Conservation (phyloP, 768 basidiomycete species). For the Hygrocybe coccinea region DNA sequence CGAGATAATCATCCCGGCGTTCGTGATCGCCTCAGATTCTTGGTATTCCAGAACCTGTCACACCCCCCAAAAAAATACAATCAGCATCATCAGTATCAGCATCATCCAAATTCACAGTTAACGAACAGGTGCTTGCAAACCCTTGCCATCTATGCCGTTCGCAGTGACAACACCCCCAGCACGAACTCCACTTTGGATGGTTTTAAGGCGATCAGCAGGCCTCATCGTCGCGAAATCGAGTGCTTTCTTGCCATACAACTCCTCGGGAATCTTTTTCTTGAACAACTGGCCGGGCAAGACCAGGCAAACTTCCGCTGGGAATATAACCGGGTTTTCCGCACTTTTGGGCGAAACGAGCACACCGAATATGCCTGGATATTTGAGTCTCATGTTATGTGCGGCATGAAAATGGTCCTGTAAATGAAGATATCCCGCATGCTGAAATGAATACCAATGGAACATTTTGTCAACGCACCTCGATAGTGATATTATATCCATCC, state of each 20-base stretch:
- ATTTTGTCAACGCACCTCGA: conserved; percentile 32
- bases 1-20: conserved; percentile 15
- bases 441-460: no score
- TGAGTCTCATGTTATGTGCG: conserved; percentile 31
- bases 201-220: conserved; percentile 38
- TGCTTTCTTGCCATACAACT: conserved; percentile 31
- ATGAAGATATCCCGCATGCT: no score
- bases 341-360: conserved; percentile 29
- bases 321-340: conserved; percentile 27
- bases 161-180: not conserved
- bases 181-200: conserved; percentile 33
- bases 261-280: conserved; percentile 39
- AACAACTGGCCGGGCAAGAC: conserved; percentile 47
- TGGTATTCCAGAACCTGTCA: conserved; percentile 13
- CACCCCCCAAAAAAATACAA: no score
- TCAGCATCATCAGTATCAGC: not conserved
- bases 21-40: conserved; percentile 10
- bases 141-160: not conserved
- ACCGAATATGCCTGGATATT: conserved; percentile 36
- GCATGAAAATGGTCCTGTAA: conserved; percentile 39
- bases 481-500: conserved; percentile 33
- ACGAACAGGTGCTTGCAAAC: conserved; percentile 9
- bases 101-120: not conserved
- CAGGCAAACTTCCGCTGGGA: conserved; percentile 48
- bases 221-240: conserved; percentile 47